Evolutionary conservation across 192 early-diverging fungal species (phyloP), one percentile per base, ranked within the genome.

Genomic region (Entomortierella parvispora): DNA sequence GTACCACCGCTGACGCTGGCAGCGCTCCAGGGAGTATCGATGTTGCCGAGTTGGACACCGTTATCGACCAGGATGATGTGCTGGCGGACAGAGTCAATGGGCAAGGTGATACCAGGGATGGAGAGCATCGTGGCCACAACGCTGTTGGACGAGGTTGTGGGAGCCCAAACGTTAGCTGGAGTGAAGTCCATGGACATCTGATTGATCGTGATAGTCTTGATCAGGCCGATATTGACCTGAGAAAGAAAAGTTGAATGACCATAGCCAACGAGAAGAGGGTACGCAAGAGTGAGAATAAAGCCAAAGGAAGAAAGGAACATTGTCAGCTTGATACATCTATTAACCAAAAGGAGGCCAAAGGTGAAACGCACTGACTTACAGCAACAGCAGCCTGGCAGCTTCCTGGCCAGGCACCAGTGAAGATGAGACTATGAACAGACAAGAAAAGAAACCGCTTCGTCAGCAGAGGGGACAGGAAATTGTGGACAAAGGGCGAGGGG

Each of bases 111-210:
- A 34, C 53, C 68, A 17, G 68, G 59, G 37, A 58, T 62, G 32
- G 68, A 47, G 45, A 62, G 46, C 59, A 62, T 62, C 45, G 59
- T 62, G 51, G 82, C 82, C 14, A 77, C 49, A 54, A 81, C 57
- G 20, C 33, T 44, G 53, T 54, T 83, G 29, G 84, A 82, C 29
- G 69, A 67, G 5, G 79, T 62, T 52, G 43, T 26, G 28, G 84
- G 84, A 23, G 68, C 49, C 54, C 77, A 85, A 20, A 74, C 58
- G 29, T 68, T 64, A 31, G 48, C 42, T 4, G 67, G 68, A 20
- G 82, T 83, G 57, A 85, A 83, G 48, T 85, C 76, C 34, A 83
- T 62, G 2, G 64, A 55, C 68, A 76, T 79, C 9, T 83, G 60
- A 45, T 56, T 82, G 62, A 84, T 67, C 22, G 65, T 37, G 25